A percentile compares a stretch with the other conserved stretches of the same genome.
Evolutionary conservation across 768 basidiomycete species (phyloP).

Genomic region (Tremella yokohamensis): DNA sequence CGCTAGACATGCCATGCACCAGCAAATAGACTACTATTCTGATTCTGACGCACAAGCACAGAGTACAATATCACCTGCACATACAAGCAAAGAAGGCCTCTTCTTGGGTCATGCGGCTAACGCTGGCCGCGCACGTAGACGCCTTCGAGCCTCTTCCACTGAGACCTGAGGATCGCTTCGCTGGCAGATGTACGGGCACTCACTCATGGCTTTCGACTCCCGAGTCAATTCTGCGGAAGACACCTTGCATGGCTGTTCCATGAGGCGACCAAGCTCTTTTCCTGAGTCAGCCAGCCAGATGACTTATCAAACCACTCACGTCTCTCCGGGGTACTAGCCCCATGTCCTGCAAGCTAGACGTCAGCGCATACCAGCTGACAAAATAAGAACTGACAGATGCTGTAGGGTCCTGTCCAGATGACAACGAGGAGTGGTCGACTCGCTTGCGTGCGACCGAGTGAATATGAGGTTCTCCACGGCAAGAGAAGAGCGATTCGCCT

Average conservation of each 20-base stretch:
- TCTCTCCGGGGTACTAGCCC: neutral
- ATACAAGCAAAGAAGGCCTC: neutral
- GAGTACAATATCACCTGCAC: neutral
- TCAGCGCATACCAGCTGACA: neutral
- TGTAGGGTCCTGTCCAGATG: neutral
- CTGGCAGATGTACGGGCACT: neutral
- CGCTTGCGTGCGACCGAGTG: neutral
- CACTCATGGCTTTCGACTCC: slow-evolving; percentile 12
- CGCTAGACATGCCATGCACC: neutral
- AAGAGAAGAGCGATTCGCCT: too few species aligned
- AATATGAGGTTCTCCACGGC: too few species aligned
- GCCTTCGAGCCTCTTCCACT: slow-evolving; percentile 16
- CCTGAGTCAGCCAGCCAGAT: neutral
- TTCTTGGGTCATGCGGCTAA: too few species aligned
- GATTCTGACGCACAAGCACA: too few species aligned
- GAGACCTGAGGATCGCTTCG: neutral
- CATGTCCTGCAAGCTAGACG: neutral
- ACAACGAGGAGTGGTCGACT: neutral
- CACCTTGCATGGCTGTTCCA: slow-evolving; percentile 4
- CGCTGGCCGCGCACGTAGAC: neutral
- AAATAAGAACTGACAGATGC: neutral
- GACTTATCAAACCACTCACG: neutral
- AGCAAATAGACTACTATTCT: neutral
- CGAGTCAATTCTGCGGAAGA: slow-evolving; percentile 14
- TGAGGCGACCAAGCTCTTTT: neutral